Evolutionary conservation across 352 stramenopile genomes (phyloP), one percentile per base, ranked within the genome.

Genomic region (Phytophthora hybrid): DNA sequence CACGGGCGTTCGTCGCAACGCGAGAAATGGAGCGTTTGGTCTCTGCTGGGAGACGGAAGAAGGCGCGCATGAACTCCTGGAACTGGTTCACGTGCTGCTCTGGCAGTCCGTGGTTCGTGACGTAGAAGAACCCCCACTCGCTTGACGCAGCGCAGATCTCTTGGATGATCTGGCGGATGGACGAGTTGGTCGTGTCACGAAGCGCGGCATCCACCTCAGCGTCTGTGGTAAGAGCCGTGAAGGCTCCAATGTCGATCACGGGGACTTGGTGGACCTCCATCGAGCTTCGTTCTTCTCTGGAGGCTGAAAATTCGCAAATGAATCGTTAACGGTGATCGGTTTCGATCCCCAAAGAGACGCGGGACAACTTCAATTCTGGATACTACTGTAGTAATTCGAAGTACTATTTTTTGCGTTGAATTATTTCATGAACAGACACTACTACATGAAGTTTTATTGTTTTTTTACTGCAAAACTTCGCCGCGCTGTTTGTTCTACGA

Each of bases 101-200:
- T 1, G 81, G 71, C 19, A 98, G 74, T 0, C 82, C 84, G 71
- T 98, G 91, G 79, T 94, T 91, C 0, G 83, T 64, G 44, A 98
- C 85, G 79, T 98, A 95, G 77, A 98, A 98, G 78, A 98, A 98
- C 8, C 95, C 94, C 84, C 86, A 98, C 55, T 92, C 82, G 23
- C 77, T 77, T 55, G 90, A 94, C 0, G 93, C 94, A 2, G 65
- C 61, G 44, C 14, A 21, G 18, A 51, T n/a, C 44, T 51, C 44
- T n/a, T 51, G 14, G 18, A 51, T 51, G 44, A 51, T 51, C 44
- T 51, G 44, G 44, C 18, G 44, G 44, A 51, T 51, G 5, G 44
- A 51, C 16, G 44, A 11, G 44, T 51, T 51, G 44, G 9, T 51
- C 4, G 44, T 21, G 44, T 51, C 44, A 21, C 44, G 44, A n/a